Evolutionary conservation across 306 rosid genomes (phyloP).

Genomic region (Spatholobus suberectus): DNA sequence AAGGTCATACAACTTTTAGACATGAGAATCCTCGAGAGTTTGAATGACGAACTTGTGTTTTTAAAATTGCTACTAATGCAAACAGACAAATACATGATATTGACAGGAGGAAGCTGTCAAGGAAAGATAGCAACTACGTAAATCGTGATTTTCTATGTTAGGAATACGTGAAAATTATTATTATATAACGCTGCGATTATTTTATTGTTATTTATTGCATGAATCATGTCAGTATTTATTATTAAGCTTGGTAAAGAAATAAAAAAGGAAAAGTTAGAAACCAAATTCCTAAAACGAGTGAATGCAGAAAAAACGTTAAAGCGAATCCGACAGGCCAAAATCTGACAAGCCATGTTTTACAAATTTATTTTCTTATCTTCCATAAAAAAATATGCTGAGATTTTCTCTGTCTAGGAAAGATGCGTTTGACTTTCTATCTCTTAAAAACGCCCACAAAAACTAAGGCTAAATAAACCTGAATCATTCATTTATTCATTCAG

Average conservation of each 20-base stretch:
- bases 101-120: slow-evolving; percentile 33
- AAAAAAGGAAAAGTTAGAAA: background rate
- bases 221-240: slow-evolving; percentile 1
- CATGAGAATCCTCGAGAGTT: background rate
- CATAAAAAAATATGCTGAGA: background rate
- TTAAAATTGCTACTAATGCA: background rate
- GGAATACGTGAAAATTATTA: slow-evolving; percentile 5
- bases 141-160: background rate
- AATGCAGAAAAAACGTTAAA: slow-evolving; percentile 31
- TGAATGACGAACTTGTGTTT: background rate
- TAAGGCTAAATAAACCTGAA: slow-evolving; percentile 47
- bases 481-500: slow-evolving; percentile 41
- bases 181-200: background rate
- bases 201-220: background rate
- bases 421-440: slow-evolving; percentile 62
- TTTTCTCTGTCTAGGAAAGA: slow-evolving; percentile 47
- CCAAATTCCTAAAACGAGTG: slow-evolving; percentile 29
- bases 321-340: slow-evolving; percentile 48
- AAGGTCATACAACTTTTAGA: background rate
- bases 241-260: background rate
- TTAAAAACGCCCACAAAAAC: slow-evolving; percentile 35
- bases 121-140: slow-evolving; percentile 11
- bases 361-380: background rate
- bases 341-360: slow-evolving; percentile 53
- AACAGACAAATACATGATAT: slow-evolving; percentile 11